Base-by-base conservation (phyloP, 1,139 yeast genomes). In the Geotrichum candidum region DNA sequence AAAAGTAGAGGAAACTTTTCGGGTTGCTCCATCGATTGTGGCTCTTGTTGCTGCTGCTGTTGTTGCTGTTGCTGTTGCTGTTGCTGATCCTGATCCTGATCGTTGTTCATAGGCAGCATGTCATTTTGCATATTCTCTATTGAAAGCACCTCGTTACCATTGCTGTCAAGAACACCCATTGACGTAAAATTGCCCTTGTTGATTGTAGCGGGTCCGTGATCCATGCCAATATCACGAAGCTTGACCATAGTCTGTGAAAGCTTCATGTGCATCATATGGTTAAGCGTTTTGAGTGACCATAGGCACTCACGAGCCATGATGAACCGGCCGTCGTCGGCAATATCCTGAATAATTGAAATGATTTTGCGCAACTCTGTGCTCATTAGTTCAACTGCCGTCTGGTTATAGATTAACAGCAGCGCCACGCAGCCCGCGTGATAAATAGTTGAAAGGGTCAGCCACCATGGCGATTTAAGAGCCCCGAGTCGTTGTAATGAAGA, bases 281-380 rank as follows among this genome's bases (percentile, higher is more conserved):
- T 84, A 58, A 84, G 75, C 76, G 81, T 82, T 65, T 83, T 83
- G 51, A 85, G 70, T 0, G 84, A 85, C 90, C 90, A 85, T 33
- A 83, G 70, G 68, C 87, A 83, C 69, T 85, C 89, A 58, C 79
- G 77, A 10, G 82, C 84, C 90, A 85, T 85, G 57, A 78, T 79
- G 68, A 81, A 82, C 59, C 85, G 70, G 59, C 79, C 82, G 54
- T 77, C 76, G 41, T 74, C 70, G 5, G 78, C 68, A 15, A 80
- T 68, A 61, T 73, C 72, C 25, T 80, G 80, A 57, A 78, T 68
- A 1, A 74, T 61, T 6, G 62, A 57, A 59, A 76, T 68, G 3
- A 74, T 70, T 46, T 66, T 61, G 10, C 60, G 52, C 22, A 50
- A 68, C 66, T 10, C 63, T 54, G 6, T 67, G 9, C 60, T 63